These are phyloP conservation scores for Ormosia emarginata DNA, from an alignment of 306 rosid genomes.

Conservation along the genomic window DNA sequence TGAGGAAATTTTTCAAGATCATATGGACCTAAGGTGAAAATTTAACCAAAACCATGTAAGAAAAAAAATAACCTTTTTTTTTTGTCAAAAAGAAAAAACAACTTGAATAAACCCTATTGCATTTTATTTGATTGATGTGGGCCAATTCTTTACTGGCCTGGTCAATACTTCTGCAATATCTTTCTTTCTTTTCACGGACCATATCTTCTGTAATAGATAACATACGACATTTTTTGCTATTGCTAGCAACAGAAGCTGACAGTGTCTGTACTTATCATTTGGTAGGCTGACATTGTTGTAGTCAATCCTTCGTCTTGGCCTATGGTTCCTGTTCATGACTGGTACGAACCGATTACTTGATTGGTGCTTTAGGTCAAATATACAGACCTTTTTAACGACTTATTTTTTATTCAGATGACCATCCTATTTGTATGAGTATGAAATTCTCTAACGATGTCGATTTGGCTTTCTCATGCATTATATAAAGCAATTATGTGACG, in stretches of 20 bases:
- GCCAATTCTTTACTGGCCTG: not conserved
- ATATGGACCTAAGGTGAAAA: not conserved
- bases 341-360: slow-evolving; percentile 36
- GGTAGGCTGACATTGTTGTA: slow-evolving; percentile 79
- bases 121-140: not conserved
- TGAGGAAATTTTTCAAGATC: not conserved
- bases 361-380: not conserved
- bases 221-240: not conserved
- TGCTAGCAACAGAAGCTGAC: slow-evolving; percentile 23
- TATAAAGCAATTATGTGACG: not conserved
- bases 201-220: not conserved
- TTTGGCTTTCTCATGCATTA: slow-evolving; percentile 3
- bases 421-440: not conserved
- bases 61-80: not conserved
- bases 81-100: not conserved
- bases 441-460: not conserved
- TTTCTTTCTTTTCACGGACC: not conserved
- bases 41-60: not conserved
- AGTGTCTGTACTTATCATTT: slow-evolving; percentile 22
- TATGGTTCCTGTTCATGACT: slow-evolving; percentile 82
- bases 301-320: slow-evolving; percentile 72
- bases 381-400: not conserved
- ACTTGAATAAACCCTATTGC: not conserved
- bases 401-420: not conserved
- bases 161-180: not conserved